Base-by-base conservation (phyloP, 2,329 filamentous ascomycete genomes). In the Sordariomycetes sp. region DNA sequence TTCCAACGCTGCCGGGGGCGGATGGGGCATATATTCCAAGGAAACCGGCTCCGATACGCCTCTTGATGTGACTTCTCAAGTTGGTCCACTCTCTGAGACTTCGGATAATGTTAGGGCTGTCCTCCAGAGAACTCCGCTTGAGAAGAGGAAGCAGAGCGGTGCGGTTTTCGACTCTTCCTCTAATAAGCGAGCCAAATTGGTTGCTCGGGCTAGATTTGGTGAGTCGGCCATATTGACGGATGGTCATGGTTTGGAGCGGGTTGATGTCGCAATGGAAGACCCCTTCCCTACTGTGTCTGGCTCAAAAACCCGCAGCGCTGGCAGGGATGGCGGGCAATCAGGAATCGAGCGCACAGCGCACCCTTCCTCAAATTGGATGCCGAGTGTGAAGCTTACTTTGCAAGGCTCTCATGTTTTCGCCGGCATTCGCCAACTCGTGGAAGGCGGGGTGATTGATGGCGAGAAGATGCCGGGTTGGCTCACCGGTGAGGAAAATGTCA, bases 401-500 rank as follows among this genome's bases (percentile, higher is more conserved):
- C 79, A 85, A 45, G 90, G 90, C 0, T 69, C 78, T 0, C 89
- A 95, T 66, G 84, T 95, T 2, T 92, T 95, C 70, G 85, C 85
- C 0, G 90, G 90, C 0, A 76, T 95, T 25, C 79, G 89, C 53
- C 82, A 86, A 64, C 75, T 95, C 35, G 86, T 92, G 0, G 89
- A 95, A 68, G 72, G 81, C 17, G 89, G 89, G 0, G 76, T 88
- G 55, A 74, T 95, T 28, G 83, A 95, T 65, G 86, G 89, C 1
- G 79, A 84, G 64, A 80, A 76, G 57, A 91, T 95, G 86, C 90
- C 90, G 0, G 87, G 87, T 0, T 95, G 90, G 89, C 86, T 95
- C 85, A 94, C 89, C 1, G 90, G 90, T 1, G 90, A 95, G 65
- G 87, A 90, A 52, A 87, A 85, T 0, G 83, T 94, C 5, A 94